These are phyloP conservation scores for Citrullus mucosospermus DNA, from an alignment of 306 rosid species.

Conservation along the genomic window DNA sequence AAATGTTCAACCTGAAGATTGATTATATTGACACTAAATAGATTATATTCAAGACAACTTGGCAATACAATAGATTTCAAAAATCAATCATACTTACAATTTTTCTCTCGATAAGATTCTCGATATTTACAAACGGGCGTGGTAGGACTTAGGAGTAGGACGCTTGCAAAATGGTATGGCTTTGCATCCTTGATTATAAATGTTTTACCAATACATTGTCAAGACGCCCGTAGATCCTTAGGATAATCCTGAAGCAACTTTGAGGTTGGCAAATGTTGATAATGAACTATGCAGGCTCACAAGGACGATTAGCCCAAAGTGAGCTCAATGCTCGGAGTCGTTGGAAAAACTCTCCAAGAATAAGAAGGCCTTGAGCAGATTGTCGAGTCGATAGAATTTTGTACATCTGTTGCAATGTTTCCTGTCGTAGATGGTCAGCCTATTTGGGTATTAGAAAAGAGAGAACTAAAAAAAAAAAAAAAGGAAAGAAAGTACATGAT, in stretches of 20 bases:
- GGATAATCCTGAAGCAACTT: conserved; percentile 3
- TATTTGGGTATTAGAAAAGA: conserved; percentile 21
- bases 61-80: background rate
- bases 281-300: conserved; percentile 34
- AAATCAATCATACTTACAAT: conserved; percentile 4
- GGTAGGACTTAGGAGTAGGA: background rate
- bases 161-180: background rate
- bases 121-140: conserved; percentile 5
- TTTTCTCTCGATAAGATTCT: background rate
- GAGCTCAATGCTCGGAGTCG: conserved; percentile 72
- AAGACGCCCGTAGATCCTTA: background rate
- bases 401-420: conserved; percentile 60
- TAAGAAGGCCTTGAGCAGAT: conserved; percentile 59
- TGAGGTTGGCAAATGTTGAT: conserved; percentile 9
- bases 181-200: background rate
- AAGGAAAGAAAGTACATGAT: too few species aligned
- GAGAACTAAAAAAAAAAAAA: background rate
- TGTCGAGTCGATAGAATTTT: conserved; percentile 62
- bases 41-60: background rate
- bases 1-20: background rate
- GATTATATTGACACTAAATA: background rate
- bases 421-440: conserved; percentile 84
- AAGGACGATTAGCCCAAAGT: conserved; percentile 54
- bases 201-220: background rate
- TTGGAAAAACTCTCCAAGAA: conserved; percentile 71